These are phyloP conservation scores for Vigna trinervia DNA, from an alignment of 306 rosid genomes.

Conservation along the genomic window DNA sequence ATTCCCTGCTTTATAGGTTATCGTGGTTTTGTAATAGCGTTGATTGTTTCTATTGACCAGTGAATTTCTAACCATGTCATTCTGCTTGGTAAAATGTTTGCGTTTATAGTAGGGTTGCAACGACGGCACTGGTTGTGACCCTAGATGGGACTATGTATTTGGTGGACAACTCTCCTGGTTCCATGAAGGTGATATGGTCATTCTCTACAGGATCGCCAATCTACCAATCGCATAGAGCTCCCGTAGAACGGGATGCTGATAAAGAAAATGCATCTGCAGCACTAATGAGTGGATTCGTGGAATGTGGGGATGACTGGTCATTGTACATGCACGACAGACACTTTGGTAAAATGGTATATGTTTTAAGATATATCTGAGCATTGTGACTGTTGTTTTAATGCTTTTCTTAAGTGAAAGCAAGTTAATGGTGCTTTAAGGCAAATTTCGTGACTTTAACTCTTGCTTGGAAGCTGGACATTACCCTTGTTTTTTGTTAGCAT, in stretches of 20 bases:
- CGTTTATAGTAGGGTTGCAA: constrained; percentile 47
- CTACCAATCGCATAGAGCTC: constrained; percentile 64
- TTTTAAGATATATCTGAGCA: constrained; percentile 14
- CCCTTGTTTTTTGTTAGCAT: constrained; percentile 22
- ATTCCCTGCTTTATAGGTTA: not conserved
- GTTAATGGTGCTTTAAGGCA: constrained; percentile 12
- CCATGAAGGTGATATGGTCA: constrained; percentile 68
- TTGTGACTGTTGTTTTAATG: constrained; percentile 22
- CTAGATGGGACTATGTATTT: constrained; percentile 71
- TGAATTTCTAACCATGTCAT: constrained; percentile 6
- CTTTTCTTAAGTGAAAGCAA: constrained; percentile 9
- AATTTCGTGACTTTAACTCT: constrained; percentile 38
- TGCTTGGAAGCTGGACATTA: not conserved
- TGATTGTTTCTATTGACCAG: not conserved
- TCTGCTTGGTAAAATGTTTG: constrained; percentile 5
- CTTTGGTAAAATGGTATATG: constrained; percentile 68
- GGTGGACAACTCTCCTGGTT: constrained; percentile 53
- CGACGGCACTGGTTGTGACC: constrained; percentile 61
- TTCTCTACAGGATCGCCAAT: constrained; percentile 71
- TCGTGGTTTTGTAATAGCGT: not conserved
- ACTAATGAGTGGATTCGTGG: constrained; percentile 47
- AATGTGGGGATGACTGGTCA: constrained; percentile 81
- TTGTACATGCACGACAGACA: constrained; percentile 59
- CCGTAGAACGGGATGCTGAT: constrained; percentile 38
- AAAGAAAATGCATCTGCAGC: constrained; percentile 52